Base-by-base conservation (phyloP, 768 basidiomycete genomes). In the Suillus tomentosus region DNA sequence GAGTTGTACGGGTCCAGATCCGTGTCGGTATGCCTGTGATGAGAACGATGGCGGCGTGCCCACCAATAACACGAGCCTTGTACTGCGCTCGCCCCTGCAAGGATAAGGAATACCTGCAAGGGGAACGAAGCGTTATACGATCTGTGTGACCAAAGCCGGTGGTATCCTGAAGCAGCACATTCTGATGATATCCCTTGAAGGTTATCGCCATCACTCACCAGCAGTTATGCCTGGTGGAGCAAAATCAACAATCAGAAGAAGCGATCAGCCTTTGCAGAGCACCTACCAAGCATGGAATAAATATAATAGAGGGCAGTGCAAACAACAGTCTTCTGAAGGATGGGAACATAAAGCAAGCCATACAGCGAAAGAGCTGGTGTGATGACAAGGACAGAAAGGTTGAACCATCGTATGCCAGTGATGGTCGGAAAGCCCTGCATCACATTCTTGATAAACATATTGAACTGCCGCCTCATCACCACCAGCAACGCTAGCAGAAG, bases 1-100 rank as follows among this genome's bases (percentile, higher is more conserved):
- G 92, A 86, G 66, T 90, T 86, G 78, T 95, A 94, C 15, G 92
- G 92, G 76, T 95, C 92, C 54, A 90, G 84, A 66, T 92, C 89
- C 42, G 91, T 94, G 77, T 95, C 92, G 67, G 92, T 93, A 77
- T 94, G 83, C 67, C 90, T 87, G 73, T 92, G 91, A 73, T 92
- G 91, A 37, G 91, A 90, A 63, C 92, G 87, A 76, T 95, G 92
- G 11, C 89, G 85, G 54, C 89, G 84, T 15, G 89, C 85, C 92
- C 92, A 95, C 91, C 92, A 95, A 72, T 85, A 87, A 76, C 91
- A 91, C 11, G 92, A 94, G 0, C 92, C 92, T 77, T 95, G 88
- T 6, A 93, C 91, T 5, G 92, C 91, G 71, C 92, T 93, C 40
- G 89, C 85, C 10, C 92, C 92, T 3, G 88, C 91, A 54, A 86